Evolutionary conservation across 805 yeast species (phyloP), one percentile per base, ranked within the genome.

Genomic region (Candida quercuum): DNA sequence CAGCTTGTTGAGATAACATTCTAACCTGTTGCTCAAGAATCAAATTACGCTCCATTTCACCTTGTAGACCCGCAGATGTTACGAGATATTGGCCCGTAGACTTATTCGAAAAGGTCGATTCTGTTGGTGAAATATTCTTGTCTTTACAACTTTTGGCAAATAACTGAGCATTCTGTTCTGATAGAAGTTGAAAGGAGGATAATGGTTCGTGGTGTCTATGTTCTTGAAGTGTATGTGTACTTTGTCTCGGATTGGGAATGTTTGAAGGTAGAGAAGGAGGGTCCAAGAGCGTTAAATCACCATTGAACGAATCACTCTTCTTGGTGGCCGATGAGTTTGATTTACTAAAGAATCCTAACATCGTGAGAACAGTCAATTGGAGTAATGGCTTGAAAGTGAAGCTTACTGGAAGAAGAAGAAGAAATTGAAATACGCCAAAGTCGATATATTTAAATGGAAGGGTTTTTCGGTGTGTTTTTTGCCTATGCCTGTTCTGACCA

Each of bases 21-120:
- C 43, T 41, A 13, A 54, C 40, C 26, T 54, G 59, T 32, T 54
- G 49, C 33, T 54, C 59, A 13, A 54, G 33, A 13, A 53, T 45
- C n/a, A 45, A 11, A 19, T 54, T 53, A 28, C 59, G 43, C 28
- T 52, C 49, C 17, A 51, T 41, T 25, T 54, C 59, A 23, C 58
- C 59, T 30, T 46, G 47, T 5, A 52, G 14, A 0, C 53, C 49
- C 20, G 41, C 44, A 4, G 47, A 46, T 14, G 47, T 47, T 26
- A 31, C 38, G 6, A 26, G 14, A 24, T 19, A 25, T 15, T n/a
- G 30, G 15, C 18, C 16, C 36, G 33, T 28, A 29, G 29, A n/a
- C 4, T 32, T 35, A 5, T 12, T 22, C 3, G 46, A 34, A 18
- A 45, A 47, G 26, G 41, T 39, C 9, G 39, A 27, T 5, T 39